Evolutionary conservation across 306 rosid genomes (phyloP).

Genomic region (Prunus mume): DNA sequence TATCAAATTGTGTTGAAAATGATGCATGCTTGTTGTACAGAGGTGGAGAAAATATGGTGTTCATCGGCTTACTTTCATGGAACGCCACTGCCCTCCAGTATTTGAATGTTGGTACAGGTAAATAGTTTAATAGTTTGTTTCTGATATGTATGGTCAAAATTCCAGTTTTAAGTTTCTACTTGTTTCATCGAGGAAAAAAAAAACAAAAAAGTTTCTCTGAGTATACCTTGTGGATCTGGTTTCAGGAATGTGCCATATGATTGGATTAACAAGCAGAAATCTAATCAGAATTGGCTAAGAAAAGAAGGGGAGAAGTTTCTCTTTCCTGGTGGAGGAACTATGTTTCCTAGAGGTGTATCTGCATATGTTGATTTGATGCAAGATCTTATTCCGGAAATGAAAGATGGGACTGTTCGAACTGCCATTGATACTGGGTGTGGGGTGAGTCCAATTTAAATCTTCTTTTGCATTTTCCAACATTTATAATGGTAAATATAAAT

Average conservation of each 20-base stretch:
- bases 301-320: constrained; percentile 95
- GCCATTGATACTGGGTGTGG: constrained; percentile 99
- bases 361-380: constrained; percentile 88
- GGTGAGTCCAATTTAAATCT: constrained; percentile 54
- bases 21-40: constrained; percentile 46
- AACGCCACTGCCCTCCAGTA: constrained; percentile 90
- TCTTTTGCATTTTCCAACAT: background rate
- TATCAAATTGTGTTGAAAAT: constrained; percentile 14
- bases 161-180: constrained; percentile 11
- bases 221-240: constrained; percentile 15
- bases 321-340: constrained; percentile 99
- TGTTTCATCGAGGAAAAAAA: background rate
- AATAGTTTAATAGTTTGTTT: background rate
- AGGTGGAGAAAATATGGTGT: constrained; percentile 86
- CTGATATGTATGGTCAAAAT: background rate
- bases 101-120: constrained; percentile 99
- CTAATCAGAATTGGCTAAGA: constrained; percentile 91
- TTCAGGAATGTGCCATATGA: constrained; percentile 97
- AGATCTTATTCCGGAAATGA: constrained; percentile 91
- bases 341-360: constrained; percentile 95
- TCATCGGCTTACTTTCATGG: constrained; percentile 83
- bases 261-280: constrained; percentile 94
- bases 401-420: constrained; percentile 87
- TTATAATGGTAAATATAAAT: background rate
- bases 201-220: background rate